Percentiles rank a stretch among this genome's conserved stretches.
phyloP scores from a whole-genome alignment of 345 rosid genomes.

The Euclidium syriacum region DNA sequence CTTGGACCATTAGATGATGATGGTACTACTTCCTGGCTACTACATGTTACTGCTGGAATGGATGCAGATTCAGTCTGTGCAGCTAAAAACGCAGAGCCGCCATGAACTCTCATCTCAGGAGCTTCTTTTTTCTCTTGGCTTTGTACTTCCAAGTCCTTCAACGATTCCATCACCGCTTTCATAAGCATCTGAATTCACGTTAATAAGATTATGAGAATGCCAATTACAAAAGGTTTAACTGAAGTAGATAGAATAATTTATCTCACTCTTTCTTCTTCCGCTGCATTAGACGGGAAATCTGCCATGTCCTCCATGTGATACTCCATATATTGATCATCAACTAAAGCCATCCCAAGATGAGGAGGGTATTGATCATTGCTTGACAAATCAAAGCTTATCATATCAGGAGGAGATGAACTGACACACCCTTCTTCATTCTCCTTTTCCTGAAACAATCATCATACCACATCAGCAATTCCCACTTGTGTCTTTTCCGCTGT shows the following conservation, averaged over 20 bases:
- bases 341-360: constrained; percentile 44
- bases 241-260: background rate
- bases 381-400: constrained; percentile 81
- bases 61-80: constrained; percentile 29
- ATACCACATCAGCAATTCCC: constrained; percentile 4
- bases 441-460: constrained; percentile 46
- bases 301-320: constrained; percentile 67
- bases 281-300: constrained; percentile 62
- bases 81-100: constrained; percentile 11
- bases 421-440: constrained; percentile 32
- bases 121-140: constrained; percentile 31
- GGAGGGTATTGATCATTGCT: constrained; percentile 53
- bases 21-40: constrained; percentile 9
- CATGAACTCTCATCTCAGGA: constrained; percentile 25
- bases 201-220: background rate
- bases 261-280: constrained; percentile 85
- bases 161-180: constrained; percentile 73
- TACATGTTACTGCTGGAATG: constrained; percentile 20
- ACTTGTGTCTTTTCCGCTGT: background rate
- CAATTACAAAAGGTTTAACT: background rate
- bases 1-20: constrained; percentile 14
- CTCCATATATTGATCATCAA: constrained; percentile 66
- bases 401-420: constrained; percentile 57
- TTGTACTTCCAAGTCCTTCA: constrained; percentile 60
- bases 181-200: constrained; percentile 64